Evolutionary conservation across 495 filamentous ascomycete species (phyloP).

Genomic region (Daldinia grandis): DNA sequence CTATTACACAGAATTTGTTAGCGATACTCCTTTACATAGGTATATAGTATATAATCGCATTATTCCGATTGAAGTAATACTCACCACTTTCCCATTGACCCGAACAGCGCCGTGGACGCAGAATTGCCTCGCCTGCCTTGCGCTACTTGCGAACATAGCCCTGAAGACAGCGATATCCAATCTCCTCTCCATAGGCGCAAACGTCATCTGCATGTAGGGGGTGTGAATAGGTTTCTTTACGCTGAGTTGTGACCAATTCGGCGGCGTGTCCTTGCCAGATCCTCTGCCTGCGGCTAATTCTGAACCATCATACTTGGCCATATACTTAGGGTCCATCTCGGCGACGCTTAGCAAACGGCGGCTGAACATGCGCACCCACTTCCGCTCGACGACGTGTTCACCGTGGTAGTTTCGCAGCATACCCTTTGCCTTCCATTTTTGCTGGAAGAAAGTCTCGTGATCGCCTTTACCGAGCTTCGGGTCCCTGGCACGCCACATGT

Average conservation of each 20-base stretch:
- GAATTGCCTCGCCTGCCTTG: slow-evolving; percentile 93
- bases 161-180: slow-evolving; percentile 92
- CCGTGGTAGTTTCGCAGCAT: slow-evolving; percentile 87
- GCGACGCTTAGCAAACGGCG: slow-evolving; percentile 78
- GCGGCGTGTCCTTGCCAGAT: slow-evolving; percentile 64
- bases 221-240: slow-evolving; percentile 47
- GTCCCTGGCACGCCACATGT: slow-evolving; percentile 62
- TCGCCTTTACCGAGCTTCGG: slow-evolving; percentile 45
- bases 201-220: slow-evolving; percentile 93
- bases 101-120: slow-evolving; percentile 91
- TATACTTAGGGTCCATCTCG: slow-evolving; percentile 78
- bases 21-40: background rate
- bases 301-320: slow-evolving; percentile 82
- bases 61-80: slow-evolving; percentile 13
- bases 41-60: background rate
- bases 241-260: slow-evolving; percentile 4
- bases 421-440: slow-evolving; percentile 94
- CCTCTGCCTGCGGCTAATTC: slow-evolving; percentile 82
- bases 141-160: slow-evolving; percentile 91
- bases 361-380: slow-evolving; percentile 93
- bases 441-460: slow-evolving; percentile 85
- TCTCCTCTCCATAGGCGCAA: slow-evolving; percentile 86
- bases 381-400: slow-evolving; percentile 86
- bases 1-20: slow-evolving; percentile 54
- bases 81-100: slow-evolving; percentile 94